Base-by-base conservation (phyloP, 345 rosid genomes). In the Cardamine chenopodiifolia region DNA sequence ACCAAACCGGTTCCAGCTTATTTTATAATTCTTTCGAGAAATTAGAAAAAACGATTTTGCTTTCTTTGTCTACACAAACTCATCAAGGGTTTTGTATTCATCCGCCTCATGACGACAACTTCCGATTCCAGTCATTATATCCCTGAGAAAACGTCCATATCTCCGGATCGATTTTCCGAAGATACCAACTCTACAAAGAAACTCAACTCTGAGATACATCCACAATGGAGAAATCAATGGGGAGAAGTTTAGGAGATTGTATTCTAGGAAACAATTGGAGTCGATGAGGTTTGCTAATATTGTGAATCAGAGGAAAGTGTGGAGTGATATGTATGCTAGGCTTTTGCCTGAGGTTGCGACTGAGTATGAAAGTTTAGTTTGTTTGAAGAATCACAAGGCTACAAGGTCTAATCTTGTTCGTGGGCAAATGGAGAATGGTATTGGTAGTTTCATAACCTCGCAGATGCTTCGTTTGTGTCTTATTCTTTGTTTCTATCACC, bases 241-340 rank as follows among this genome's bases (percentile, higher is more conserved):
- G 56, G 29, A 53, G 52, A 44, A 28, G 72, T 18, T 64, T 66
- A 57, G 40, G 79, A 74, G 29, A 58, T 71, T 75, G 83, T 91
- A 88, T 80, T 67, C 89, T 3, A 86, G 83, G 78, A 63, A 76
- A 62, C 90, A 85, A 80, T 63, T 94, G 87, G 90, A 86, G 85
- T 81, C 78, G 31, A 49, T 94, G 84, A 88, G 89, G 86, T 89
- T 81, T 81, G 80, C 77, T 15, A 68, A 88, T 49, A 40, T 82
- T 76, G 83, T 37, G 18, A 81, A 82, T 50, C 98, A 94, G 82
- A 48, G 71, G 59, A 82, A 81, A 40, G 14, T 88, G 49, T 94
- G 98, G 98, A 81, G 71, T 76, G 72, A 75, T 55, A 62, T 85
- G 54, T 84, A 84, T 61, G 48, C 70, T 59, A 81, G 77, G 50